These are phyloP conservation scores for Candida caryicola DNA, from an alignment of 805 yeast species.

Conservation along the genomic window DNA sequence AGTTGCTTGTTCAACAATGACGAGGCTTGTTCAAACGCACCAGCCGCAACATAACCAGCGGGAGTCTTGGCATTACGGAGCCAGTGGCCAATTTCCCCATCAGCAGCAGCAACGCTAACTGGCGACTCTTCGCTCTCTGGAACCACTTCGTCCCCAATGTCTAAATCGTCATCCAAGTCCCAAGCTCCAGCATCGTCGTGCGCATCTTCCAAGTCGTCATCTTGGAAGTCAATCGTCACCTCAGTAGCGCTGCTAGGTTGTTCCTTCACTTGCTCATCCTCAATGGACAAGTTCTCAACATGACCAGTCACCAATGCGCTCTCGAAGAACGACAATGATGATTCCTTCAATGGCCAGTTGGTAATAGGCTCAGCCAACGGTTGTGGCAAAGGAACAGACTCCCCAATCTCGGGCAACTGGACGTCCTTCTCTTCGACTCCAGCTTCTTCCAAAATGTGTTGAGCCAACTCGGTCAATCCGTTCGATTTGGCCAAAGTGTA, in stretches of 20 bases:
- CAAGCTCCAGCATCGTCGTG: slow-evolving; percentile 63
- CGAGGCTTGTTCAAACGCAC: slow-evolving; percentile 94
- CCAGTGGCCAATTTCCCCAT: slow-evolving; percentile 75
- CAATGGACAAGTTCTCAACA: slow-evolving; percentile 60
- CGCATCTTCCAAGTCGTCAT: slow-evolving; percentile 12
- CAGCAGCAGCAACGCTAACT: slow-evolving; percentile 29
- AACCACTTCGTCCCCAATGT: slow-evolving; percentile 48
- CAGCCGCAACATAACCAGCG: slow-evolving; percentile 92
- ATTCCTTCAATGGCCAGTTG: slow-evolving; percentile 82
- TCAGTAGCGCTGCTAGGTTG: slow-evolving; percentile 16
- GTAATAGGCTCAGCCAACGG: slow-evolving; percentile 46
- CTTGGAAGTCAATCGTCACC: slow-evolving; percentile 11
- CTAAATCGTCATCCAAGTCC: slow-evolving; percentile 79
- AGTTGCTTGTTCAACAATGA: slow-evolving; percentile 86
- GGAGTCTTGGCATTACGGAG: slow-evolving; percentile 84
- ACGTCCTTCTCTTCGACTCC: slow-evolving; percentile 64
- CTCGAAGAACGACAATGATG: slow-evolving; percentile 78
- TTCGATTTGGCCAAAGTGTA: slow-evolving; percentile 88
- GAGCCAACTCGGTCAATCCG: slow-evolving; percentile 75
- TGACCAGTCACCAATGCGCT: slow-evolving; percentile 72
- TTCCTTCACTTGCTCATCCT: slow-evolving; percentile 26
- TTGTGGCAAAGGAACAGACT: slow-evolving; percentile 42
- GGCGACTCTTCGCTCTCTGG: slow-evolving; percentile 12
- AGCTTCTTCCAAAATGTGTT: slow-evolving; percentile 64
- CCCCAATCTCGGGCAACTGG: slow-evolving; percentile 54